phyloP scores from a whole-genome alignment of 768 basidiomycete genomes.

The Suillus americanus region DNA sequence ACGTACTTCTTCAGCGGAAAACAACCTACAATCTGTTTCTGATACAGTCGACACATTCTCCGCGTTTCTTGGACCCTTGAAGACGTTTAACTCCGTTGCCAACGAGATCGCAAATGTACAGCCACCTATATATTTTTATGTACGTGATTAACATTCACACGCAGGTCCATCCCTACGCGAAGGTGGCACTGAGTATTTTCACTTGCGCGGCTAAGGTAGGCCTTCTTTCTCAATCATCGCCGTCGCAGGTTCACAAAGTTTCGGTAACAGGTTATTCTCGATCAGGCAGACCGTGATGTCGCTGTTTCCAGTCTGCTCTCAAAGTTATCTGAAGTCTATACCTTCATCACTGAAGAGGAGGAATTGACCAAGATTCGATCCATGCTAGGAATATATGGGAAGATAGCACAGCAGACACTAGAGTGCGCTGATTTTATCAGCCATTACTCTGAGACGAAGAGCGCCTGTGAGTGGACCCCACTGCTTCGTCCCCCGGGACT shows the following conservation, averaged over 20 bases:
- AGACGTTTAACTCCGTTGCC: neutral
- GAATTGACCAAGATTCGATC: neutral
- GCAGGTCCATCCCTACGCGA: neutral
- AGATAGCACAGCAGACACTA: constrained; percentile 16
- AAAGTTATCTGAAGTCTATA: neutral
- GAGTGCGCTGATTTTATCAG: no score
- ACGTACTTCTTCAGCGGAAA: neutral
- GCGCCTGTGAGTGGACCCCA: constrained; percentile 16
- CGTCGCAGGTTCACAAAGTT: no score
- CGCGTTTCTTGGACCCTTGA: neutral
- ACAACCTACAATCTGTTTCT: neutral
- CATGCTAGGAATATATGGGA: neutral
- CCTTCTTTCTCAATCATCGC: neutral
- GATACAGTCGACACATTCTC: neutral
- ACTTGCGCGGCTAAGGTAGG: neutral
- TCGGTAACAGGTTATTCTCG: neutral
- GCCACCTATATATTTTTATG: neutral
- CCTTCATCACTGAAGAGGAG: constrained; percentile 3
- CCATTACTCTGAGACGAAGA: no score
- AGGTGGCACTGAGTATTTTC: neutral
- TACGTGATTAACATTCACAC: neutral
- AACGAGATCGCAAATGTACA: neutral
- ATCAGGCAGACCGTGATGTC: neutral
- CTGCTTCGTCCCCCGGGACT: neutral
- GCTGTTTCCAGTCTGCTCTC: neutral